A percentile compares a stretch with the other conserved stretches of the same genome.
These are phyloP conservation scores for Novymonas esmeraldas DNA, from an alignment of 208 protist genomes.

Conservation along the genomic window DNA sequence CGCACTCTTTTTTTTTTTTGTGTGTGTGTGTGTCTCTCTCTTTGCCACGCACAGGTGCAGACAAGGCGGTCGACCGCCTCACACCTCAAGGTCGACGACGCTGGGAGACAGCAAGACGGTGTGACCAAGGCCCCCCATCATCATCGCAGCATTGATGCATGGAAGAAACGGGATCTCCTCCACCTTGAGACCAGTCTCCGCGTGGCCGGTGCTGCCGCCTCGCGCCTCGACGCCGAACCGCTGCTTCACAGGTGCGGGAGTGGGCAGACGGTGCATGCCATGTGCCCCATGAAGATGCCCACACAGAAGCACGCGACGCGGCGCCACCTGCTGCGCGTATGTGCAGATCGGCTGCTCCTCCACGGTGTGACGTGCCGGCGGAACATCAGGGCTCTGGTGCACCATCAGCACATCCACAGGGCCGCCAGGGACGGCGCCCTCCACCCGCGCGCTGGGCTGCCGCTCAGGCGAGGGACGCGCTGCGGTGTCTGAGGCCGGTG, in stretches of 20 bases:
- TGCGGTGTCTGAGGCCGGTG: neutral
- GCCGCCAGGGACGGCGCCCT: slow-evolving; percentile 31
- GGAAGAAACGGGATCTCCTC: slow-evolving; percentile 38
- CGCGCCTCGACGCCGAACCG: slow-evolving; percentile 9
- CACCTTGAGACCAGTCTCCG: neutral
- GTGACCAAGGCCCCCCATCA: slow-evolving; percentile 18
- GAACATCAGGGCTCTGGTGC: slow-evolving; percentile 47
- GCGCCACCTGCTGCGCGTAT: slow-evolving; percentile 39
- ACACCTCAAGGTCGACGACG: slow-evolving; percentile 58
- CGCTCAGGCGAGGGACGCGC: neutral
- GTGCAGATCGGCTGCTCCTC: slow-evolving; percentile 37
- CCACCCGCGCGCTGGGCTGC: slow-evolving; percentile 21
- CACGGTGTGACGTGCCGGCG: slow-evolving; percentile 5
- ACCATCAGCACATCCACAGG: slow-evolving; percentile 61
- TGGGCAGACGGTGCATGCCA: slow-evolving; percentile 48
- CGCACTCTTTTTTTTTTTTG: too few relatives aligned
- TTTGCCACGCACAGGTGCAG: too few relatives aligned
- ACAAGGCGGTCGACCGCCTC: slow-evolving; percentile 10
- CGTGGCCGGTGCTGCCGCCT: neutral
- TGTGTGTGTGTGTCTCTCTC: too few relatives aligned
- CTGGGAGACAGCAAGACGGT: slow-evolving; percentile 31
- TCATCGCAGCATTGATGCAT: slow-evolving; percentile 62
- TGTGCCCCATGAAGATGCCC: slow-evolving; percentile 62
- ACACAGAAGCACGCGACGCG: slow-evolving; percentile 45
- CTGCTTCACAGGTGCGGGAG: slow-evolving; percentile 14